A percentile compares a stretch with the other conserved stretches of the same genome.
Conservation (phyloP, 441 rosid species). For the Pelargonium cotyledonis region DNA sequence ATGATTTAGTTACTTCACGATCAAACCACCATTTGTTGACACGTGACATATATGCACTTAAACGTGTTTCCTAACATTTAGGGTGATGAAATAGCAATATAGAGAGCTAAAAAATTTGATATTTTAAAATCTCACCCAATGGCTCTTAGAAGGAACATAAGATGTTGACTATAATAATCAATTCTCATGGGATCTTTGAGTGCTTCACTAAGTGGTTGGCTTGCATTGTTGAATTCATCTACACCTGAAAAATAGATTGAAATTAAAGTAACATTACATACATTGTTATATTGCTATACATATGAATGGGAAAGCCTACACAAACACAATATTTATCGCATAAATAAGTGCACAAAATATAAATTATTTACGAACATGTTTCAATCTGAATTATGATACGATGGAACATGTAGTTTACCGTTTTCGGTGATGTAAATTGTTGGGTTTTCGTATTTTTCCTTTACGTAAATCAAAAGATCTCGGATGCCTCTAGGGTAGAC, state of each 20-base stretch:
- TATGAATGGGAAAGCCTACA: too few relatives aligned
- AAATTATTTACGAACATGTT: too few relatives aligned
- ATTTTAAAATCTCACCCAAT: slow-evolving; percentile 24
- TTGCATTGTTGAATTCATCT: slow-evolving; percentile 23
- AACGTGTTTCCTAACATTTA: too few relatives aligned
- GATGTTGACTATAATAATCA: slow-evolving; percentile 28
- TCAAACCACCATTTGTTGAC: too few relatives aligned
- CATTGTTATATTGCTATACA: too few relatives aligned
- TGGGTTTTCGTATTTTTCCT: slow-evolving; percentile 31
- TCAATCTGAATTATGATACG: too few relatives aligned
- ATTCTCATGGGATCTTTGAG: slow-evolving; percentile 25
- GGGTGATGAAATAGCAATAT: too few relatives aligned
- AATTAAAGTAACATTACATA: too few relatives aligned
- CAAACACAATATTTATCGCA: too few relatives aligned
- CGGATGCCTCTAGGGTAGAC: slow-evolving; percentile 33
- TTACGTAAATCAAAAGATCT: slow-evolving; percentile 28
- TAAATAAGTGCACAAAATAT: background rate
- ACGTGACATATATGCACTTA: too few relatives aligned
- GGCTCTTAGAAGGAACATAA: slow-evolving; percentile 26
- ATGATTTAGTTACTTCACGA: too few relatives aligned
- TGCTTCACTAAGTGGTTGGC: background rate
- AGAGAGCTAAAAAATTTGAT: background rate
- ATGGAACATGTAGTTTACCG: slow-evolving; percentile 16
- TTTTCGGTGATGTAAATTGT: slow-evolving; percentile 33
- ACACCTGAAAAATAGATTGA: slow-evolving; percentile 18